Percentiles rank a stretch among this genome's conserved stretches.
Evolutionary conservation across 495 filamentous ascomycete species (phyloP).

Genomic region (Darksidea phi): DNA sequence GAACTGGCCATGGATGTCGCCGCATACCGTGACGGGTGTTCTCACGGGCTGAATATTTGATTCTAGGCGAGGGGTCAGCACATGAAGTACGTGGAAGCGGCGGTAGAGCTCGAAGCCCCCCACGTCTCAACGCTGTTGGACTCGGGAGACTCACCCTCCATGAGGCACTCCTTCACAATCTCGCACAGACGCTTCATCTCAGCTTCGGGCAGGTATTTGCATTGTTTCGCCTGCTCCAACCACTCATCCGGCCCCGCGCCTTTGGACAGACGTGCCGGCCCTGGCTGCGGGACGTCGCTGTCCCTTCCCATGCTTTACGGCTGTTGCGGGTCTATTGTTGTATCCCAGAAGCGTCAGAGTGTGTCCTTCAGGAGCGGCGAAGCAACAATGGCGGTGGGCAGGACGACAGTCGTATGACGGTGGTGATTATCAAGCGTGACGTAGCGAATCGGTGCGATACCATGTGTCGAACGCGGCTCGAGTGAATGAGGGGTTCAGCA

Average conservation of each 20-base stretch:
- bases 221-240: conserved; percentile 91
- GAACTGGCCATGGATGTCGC: conserved; percentile 98
- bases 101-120: too few species aligned
- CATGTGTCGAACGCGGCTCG: conserved; percentile 14
- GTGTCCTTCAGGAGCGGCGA: neutral
- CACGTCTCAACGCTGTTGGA: neutral
- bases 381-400: conserved; percentile 9
- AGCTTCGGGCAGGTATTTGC: conserved; percentile 90
- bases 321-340: neutral
- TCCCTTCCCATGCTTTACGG: conserved; percentile 47
- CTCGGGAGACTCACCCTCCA: conserved; percentile 71
- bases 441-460: conserved; percentile 23
- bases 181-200: conserved; percentile 99
- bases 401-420: conserved; percentile 25
- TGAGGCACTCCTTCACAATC: conserved; percentile 95
- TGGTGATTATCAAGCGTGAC: conserved; percentile 29
- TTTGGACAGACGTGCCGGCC: conserved; percentile 77
- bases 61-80: conserved; percentile 55
- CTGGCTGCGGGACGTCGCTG: conserved; percentile 77
- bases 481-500: neutral
- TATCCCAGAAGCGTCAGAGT: neutral
- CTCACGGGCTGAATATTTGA: conserved; percentile 96
- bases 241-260: conserved; percentile 92
- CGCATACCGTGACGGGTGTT: conserved; percentile 96
- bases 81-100: neutral